Percentiles rank a stretch among this genome's conserved stretches.
Evolutionary conservation across 306 rosid genomes (phyloP).

Genomic region (Potentilla sterilis): DNA sequence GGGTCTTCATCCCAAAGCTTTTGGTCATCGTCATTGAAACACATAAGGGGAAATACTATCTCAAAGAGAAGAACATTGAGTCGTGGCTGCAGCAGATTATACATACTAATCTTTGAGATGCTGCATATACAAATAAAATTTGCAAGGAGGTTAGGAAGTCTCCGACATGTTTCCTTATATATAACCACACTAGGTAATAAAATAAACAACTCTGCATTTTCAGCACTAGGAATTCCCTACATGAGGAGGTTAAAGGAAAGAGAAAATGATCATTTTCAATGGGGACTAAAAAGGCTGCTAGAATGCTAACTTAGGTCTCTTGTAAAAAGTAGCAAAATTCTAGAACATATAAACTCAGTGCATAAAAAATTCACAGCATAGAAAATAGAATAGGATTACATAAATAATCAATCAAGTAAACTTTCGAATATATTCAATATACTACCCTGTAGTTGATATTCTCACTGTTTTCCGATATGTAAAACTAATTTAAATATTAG

Average conservation of each 20-base stretch:
- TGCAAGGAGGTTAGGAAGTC: background rate
- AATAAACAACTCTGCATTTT: background rate
- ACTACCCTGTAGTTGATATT: background rate
- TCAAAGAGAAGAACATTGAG: conserved; percentile 87
- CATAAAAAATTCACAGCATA: background rate
- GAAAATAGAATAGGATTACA: background rate
- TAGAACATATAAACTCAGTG: background rate
- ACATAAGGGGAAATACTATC: conserved; percentile 93
- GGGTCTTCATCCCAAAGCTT: conserved; percentile 98
- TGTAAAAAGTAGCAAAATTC: background rate
- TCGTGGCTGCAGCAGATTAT: conserved; percentile 76
- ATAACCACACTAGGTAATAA: background rate
- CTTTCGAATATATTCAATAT: background rate
- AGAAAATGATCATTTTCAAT: background rate
- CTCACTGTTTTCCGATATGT: background rate
- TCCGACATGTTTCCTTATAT: background rate
- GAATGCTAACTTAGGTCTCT: background rate
- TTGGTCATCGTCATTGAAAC: conserved; percentile 87
- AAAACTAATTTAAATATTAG: background rate
- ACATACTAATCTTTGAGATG: conserved; percentile 82
- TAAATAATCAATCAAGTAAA: background rate
- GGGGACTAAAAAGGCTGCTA: background rate
- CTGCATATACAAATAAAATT: conserved; percentile 39
- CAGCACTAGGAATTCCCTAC: background rate
- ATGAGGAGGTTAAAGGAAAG: background rate